phyloP scores from a whole-genome alignment of 2,329 filamentous ascomycete species.

The Nigrospora sphaerica region DNA sequence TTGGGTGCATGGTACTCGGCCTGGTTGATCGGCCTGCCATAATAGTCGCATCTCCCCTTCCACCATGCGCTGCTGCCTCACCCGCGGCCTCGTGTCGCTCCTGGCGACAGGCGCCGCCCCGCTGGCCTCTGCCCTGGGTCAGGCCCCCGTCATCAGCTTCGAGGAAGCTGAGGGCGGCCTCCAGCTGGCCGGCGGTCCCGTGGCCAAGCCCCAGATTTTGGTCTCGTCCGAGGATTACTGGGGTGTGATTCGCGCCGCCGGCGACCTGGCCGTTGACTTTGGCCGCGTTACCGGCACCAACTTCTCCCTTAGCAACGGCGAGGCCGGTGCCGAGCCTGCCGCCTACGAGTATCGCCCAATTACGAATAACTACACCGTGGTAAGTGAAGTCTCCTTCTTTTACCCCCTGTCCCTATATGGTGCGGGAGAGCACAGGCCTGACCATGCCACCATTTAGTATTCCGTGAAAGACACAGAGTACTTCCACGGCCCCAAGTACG shows the following conservation, averaged over 20 bases:
- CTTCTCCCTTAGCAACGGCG: slow-evolving; percentile 48
- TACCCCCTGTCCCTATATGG: too few species aligned
- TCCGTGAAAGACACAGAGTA: slow-evolving; percentile 30
- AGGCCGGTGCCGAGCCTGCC: slow-evolving; percentile 25
- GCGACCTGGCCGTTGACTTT: slow-evolving; percentile 62
- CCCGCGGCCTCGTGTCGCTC: background rate
- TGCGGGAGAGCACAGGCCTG: too few species aligned
- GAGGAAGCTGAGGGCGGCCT: slow-evolving; percentile 10
- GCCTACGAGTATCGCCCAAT: slow-evolving; percentile 35
- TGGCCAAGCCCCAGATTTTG: slow-evolving; percentile 32
- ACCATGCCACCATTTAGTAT: slow-evolving; percentile 25
- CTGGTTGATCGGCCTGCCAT: too few species aligned
- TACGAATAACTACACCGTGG: slow-evolving; percentile 38
- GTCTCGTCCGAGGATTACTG: slow-evolving; percentile 56
- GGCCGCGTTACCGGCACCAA: slow-evolving; percentile 63
- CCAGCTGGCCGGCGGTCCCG: slow-evolving; percentile 16
- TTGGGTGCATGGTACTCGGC: too few species aligned
- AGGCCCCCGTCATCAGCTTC: slow-evolving; percentile 21
- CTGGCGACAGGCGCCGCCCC: slow-evolving; percentile 5
- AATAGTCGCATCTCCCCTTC: too few species aligned
- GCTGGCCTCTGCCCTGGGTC: slow-evolving; percentile 14
- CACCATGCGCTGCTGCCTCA: too few species aligned
- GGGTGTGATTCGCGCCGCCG: slow-evolving; percentile 60
- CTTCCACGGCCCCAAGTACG: slow-evolving; percentile 37
- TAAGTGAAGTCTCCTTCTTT: slow-evolving; percentile 16